These are phyloP conservation scores for Anisogramma anomala DNA, from an alignment of 2,329 filamentous ascomycete species.

Conservation along the genomic window DNA sequence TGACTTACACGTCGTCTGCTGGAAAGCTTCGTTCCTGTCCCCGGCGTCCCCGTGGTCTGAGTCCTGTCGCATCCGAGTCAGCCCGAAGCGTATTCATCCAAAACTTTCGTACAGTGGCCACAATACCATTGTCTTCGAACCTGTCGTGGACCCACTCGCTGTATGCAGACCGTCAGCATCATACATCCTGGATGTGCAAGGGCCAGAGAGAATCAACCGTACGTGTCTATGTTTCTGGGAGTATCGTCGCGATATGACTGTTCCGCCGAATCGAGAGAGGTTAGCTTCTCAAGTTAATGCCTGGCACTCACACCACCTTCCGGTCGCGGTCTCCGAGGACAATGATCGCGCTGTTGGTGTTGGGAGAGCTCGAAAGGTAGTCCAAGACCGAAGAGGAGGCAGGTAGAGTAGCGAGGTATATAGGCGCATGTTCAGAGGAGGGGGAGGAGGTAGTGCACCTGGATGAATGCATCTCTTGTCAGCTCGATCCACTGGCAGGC, in stretches of 20 bases:
- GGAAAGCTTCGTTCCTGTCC: slow-evolving; percentile 10
- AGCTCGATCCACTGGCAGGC: background rate
- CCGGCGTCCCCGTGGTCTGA: slow-evolving; percentile 14
- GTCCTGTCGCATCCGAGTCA: slow-evolving; percentile 15
- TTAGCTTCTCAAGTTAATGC: slow-evolving; percentile 28
- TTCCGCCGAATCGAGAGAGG: slow-evolving; percentile 30
- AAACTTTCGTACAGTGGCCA: background rate
- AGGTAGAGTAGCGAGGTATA: slow-evolving; percentile 1
- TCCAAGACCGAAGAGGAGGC: slow-evolving; percentile 22
- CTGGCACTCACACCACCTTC: slow-evolving; percentile 27
- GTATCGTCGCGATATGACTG: slow-evolving; percentile 52
- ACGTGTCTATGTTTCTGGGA: slow-evolving; percentile 60
- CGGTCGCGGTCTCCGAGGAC: slow-evolving; percentile 19
- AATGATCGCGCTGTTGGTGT: slow-evolving; percentile 18
- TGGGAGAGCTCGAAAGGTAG: slow-evolving; percentile 23
- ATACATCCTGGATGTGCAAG: background rate
- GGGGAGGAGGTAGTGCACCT: slow-evolving; percentile 21
- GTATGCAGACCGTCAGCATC: slow-evolving; percentile 18
- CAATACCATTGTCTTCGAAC: slow-evolving; percentile 60
- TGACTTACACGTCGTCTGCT: slow-evolving; percentile 7
- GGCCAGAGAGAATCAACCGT: slow-evolving; percentile 20
- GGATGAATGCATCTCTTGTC: slow-evolving; percentile 11
- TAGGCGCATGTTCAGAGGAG: slow-evolving; percentile 18
- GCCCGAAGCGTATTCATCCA: background rate
- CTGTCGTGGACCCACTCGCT: slow-evolving; percentile 94